A percentile compares a stretch with the other conserved stretches of the same genome.
Evolutionary conservation across 2,329 filamentous ascomycete species (phyloP).

Genomic region (Penicillium sp.): DNA sequence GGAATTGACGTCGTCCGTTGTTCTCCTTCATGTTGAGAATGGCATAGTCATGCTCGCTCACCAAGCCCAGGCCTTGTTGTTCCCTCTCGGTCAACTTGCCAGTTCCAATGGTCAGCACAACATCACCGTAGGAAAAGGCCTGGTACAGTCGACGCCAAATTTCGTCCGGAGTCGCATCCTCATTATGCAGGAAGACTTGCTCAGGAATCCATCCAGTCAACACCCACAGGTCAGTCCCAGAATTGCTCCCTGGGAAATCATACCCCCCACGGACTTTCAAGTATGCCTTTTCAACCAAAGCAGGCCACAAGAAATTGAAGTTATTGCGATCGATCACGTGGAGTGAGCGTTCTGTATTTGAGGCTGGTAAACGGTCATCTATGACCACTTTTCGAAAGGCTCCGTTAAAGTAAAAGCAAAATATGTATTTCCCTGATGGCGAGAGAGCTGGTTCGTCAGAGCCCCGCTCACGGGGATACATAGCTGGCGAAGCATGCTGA

Average conservation of each 20-base stretch:
- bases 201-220: slow-evolving; percentile 96
- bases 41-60: slow-evolving; percentile 91
- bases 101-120: slow-evolving; percentile 87
- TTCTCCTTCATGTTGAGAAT: slow-evolving; percentile 74
- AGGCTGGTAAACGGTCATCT: slow-evolving; percentile 84
- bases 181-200: slow-evolving; percentile 86
- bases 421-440: slow-evolving; percentile 82
- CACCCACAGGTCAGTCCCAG: slow-evolving; percentile 89
- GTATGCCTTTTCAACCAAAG: slow-evolving; percentile 93
- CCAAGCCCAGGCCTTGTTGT: slow-evolving; percentile 77
- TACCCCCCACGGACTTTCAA: slow-evolving; percentile 94
- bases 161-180: slow-evolving; percentile 73
- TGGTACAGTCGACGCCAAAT: slow-evolving; percentile 77
- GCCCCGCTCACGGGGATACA: slow-evolving; percentile 72
- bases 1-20: slow-evolving; percentile 64
- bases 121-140: slow-evolving; percentile 74
- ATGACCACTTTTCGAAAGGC: slow-evolving; percentile 84
- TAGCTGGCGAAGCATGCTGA: slow-evolving; percentile 68
- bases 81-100: slow-evolving; percentile 76
- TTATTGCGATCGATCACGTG: slow-evolving; percentile 88
- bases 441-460: slow-evolving; percentile 64
- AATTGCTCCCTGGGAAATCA: slow-evolving; percentile 97
- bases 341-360: slow-evolving; percentile 69
- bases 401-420: slow-evolving; percentile 94
- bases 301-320: slow-evolving; percentile 82